phyloP scores from a whole-genome alignment of 23 red algal genomes.

The Agarophyton chilense region DNA sequence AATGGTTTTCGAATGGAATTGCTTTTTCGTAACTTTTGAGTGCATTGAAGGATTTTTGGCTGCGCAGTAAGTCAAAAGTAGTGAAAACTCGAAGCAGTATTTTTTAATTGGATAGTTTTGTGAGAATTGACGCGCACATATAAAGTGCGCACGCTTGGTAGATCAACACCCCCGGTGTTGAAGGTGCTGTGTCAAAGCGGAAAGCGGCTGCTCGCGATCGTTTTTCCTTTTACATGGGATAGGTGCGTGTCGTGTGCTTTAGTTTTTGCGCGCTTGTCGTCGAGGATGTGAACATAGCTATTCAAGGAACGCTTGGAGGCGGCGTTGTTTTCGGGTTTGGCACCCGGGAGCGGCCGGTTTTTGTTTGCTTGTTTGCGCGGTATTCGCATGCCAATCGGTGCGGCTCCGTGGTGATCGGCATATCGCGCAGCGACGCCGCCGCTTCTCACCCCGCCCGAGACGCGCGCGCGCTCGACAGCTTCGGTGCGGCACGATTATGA shows the following conservation, averaged over 20 bases:
- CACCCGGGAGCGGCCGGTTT: neutral
- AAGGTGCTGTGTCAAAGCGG: too few species aligned
- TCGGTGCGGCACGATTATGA: conserved; percentile 72
- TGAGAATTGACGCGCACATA: too few species aligned
- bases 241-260: too few species aligned
- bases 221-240: too few species aligned
- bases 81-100: neutral
- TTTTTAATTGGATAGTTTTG: too few species aligned
- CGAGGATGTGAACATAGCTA: neutral
- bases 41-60: neutral
- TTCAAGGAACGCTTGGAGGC: neutral
- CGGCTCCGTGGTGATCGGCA: conserved; percentile 9
- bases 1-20: too few species aligned
- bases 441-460: conserved; percentile 14
- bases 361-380: neutral
- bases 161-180: too few species aligned
- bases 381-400: conserved; percentile 13
- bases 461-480: neutral
- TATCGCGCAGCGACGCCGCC: neutral
- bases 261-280: too few species aligned
- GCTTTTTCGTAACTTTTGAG: neutral
- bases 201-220: too few species aligned
- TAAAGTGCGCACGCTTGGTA: too few species aligned
- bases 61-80: neutral
- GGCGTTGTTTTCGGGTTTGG: neutral